Percentiles rank a stretch among this genome's conserved stretches.
phyloP scores from a whole-genome alignment of 805 yeast genomes.

The Schizosaccharomyces lindneri region DNA sequence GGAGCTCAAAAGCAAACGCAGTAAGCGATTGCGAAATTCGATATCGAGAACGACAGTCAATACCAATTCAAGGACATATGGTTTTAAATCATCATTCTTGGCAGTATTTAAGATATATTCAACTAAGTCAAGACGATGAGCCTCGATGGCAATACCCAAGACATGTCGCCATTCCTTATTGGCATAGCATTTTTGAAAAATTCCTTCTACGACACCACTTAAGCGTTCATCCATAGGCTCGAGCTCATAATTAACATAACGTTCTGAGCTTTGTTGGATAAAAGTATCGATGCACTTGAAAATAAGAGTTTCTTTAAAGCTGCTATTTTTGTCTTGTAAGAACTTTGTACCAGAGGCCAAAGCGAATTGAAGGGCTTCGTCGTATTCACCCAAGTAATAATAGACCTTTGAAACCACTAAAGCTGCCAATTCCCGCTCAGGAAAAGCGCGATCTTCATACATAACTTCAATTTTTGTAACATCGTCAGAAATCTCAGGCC shows the following conservation, averaged over 20 bases:
- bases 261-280: constrained; percentile 32
- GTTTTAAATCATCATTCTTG: constrained; percentile 22
- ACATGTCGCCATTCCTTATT: constrained; percentile 57
- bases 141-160: constrained; percentile 73
- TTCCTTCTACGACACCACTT: constrained; percentile 49
- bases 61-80: constrained; percentile 45
- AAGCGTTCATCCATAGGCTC: constrained; percentile 28
- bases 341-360: constrained; percentile 63
- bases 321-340: constrained; percentile 49
- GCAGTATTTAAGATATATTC: constrained; percentile 14
- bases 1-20: constrained; percentile 23
- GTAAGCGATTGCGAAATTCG: constrained; percentile 35
- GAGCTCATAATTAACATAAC: constrained; percentile 3
- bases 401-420: constrained; percentile 64
- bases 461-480: constrained; percentile 73
- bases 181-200: constrained; percentile 57
- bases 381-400: constrained; percentile 84
- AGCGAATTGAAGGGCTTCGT: constrained; percentile 69
- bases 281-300: constrained; percentile 78
- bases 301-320: constrained; percentile 78
- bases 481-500: constrained; percentile 93
- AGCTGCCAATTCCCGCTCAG: constrained; percentile 65
- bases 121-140: constrained; percentile 63
- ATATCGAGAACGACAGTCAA: constrained; percentile 42
- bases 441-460: constrained; percentile 61